A percentile compares a stretch with the other conserved stretches of the same genome.
Conservation (phyloP, 2,329 filamentous ascomycete genomes). For the Cercospora zeina region DNA sequence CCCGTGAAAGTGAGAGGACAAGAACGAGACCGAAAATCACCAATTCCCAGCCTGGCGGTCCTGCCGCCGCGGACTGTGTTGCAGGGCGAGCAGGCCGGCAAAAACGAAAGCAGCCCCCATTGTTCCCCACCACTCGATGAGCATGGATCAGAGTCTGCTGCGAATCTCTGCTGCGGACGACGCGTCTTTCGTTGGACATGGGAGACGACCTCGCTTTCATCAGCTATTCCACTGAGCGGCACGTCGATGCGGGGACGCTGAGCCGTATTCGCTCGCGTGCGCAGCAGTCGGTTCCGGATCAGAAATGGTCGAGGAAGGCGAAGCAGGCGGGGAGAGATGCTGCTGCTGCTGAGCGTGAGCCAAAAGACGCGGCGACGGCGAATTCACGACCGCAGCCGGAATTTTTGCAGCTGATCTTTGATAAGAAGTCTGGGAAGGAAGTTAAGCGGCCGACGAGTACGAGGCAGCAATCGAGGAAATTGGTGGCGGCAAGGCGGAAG, state of each 20-base stretch:
- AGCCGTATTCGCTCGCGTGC: slow-evolving; percentile 29
- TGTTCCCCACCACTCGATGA: not conserved
- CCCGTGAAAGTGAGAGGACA: no score
- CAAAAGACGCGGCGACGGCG: not conserved
- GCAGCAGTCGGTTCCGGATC: slow-evolving; percentile 28
- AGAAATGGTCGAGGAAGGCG: slow-evolving; percentile 18
- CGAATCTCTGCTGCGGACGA: not conserved
- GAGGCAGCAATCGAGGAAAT: not conserved
- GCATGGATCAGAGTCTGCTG: slow-evolving; percentile 9
- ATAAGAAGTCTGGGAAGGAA: slow-evolving; percentile 22
- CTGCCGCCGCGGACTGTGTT: not conserved
- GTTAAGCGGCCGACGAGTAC: slow-evolving; percentile 12
- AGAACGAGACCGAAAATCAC: no score
- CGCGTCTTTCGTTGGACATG: slow-evolving; percentile 23
- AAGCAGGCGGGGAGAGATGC: slow-evolving; percentile 7
- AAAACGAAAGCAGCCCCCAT: no score
- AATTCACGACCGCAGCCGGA: slow-evolving; percentile 2
- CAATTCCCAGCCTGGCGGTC: not conserved
- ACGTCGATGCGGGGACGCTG: slow-evolving; percentile 23
- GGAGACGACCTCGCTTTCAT: slow-evolving; percentile 26
- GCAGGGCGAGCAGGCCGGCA: not conserved
- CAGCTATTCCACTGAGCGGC: slow-evolving; percentile 22
- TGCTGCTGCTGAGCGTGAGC: not conserved
- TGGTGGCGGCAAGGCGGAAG: not conserved
- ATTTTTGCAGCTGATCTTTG: slow-evolving; percentile 21